Percentiles rank a stretch among this genome's conserved stretches.
Conservation (phyloP, 1,284 basidiomycete genomes). For the Pseudozyma pruni region DNA sequence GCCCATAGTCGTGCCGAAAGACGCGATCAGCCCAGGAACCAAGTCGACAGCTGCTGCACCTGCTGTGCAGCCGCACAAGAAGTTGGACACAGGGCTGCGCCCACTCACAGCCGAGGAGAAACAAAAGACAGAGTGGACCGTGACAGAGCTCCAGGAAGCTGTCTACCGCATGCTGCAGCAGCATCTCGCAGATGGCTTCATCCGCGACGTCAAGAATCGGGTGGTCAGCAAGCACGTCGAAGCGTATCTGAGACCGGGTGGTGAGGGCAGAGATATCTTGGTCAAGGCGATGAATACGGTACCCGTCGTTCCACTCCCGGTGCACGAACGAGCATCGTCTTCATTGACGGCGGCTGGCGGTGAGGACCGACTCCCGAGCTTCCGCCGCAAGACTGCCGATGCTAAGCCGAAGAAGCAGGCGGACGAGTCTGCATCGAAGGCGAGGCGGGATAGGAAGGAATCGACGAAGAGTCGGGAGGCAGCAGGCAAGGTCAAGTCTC, state of each 20-base stretch:
- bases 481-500: slow-evolving; percentile 10
- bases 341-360: neutral
- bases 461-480: slow-evolving; percentile 4
- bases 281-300: slow-evolving; percentile 27
- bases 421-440: slow-evolving; percentile 2
- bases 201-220: slow-evolving; percentile 78
- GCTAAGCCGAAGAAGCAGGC: slow-evolving; percentile 15
- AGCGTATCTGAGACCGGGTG: slow-evolving; percentile 71
- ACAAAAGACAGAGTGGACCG: slow-evolving; percentile 72
- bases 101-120: slow-evolving; percentile 31
- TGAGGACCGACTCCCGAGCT: slow-evolving; percentile 42
- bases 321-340: neutral
- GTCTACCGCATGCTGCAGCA: slow-evolving; percentile 75
- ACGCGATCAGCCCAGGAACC: neutral
- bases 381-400: slow-evolving; percentile 38
- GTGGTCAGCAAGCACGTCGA: slow-evolving; percentile 75
- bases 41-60: neutral
- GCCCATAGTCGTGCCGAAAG: neutral
- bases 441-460: slow-evolving; percentile 4
- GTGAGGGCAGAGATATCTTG: slow-evolving; percentile 67
- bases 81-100: slow-evolving; percentile 27
- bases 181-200: slow-evolving; percentile 75
- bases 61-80: slow-evolving; percentile 4
- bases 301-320: neutral
- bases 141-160: slow-evolving; percentile 74